phyloP scores from a whole-genome alignment of 176 grass and related monocot species.

The Hyparrhenia diplandra region DNA sequence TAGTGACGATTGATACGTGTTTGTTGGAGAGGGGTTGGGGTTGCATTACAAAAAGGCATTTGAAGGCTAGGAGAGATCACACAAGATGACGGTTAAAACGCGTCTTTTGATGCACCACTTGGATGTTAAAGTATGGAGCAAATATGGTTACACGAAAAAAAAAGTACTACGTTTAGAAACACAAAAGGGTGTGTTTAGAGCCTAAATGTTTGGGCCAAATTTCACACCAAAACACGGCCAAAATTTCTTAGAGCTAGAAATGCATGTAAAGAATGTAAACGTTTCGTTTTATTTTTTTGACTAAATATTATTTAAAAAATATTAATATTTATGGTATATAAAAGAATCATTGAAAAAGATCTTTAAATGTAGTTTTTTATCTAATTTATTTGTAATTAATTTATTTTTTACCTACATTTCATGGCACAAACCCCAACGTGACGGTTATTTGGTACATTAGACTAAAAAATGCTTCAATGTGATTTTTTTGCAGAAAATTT shows the following conservation, averaged over 20 bases:
- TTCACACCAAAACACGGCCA: neutral
- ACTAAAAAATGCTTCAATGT: too few relatives aligned
- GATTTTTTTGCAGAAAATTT: too few relatives aligned
- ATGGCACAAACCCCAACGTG: too few relatives aligned
- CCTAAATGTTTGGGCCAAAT: neutral
- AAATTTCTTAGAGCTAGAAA: neutral
- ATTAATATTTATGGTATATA: too few relatives aligned
- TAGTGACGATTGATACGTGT: neutral
- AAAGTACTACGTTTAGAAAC: constrained; percentile 7
- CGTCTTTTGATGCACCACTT: constrained; percentile 25
- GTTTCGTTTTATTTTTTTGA: too few relatives aligned
- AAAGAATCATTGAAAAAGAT: too few relatives aligned
- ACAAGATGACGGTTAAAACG: constrained; percentile 20
- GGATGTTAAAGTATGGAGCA: neutral
- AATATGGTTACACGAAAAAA: neutral
- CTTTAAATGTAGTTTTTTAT: too few relatives aligned
- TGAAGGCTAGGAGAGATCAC: neutral
- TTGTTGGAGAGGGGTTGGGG: neutral
- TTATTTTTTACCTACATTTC: too few relatives aligned
- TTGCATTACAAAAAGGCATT: constrained; percentile 7
- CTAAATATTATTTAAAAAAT: too few relatives aligned
- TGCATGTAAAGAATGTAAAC: neutral
- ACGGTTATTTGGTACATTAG: too few relatives aligned
- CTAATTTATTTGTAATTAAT: too few relatives aligned
- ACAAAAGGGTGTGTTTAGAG: neutral